Evolutionary conservation across 768 basidiomycete genomes (phyloP).

Genomic region (Auricularia heimuer): DNA sequence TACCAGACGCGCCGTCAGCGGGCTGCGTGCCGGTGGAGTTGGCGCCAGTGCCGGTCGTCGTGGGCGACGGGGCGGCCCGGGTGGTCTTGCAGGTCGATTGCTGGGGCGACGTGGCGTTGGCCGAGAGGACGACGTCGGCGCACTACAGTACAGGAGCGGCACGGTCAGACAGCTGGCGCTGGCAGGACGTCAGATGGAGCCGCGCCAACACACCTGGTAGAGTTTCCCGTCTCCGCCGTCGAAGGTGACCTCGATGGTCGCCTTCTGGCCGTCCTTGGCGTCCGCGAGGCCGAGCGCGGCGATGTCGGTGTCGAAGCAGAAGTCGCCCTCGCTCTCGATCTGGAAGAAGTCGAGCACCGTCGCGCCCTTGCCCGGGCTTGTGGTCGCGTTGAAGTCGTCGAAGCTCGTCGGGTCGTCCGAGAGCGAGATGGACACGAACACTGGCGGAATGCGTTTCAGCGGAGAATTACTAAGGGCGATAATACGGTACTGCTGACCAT

Average conservation of each 20-base stretch:
- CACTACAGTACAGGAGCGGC: no score
- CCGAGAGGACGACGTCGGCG: no score
- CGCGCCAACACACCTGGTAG: conserved; percentile 43
- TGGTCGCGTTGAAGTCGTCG: conserved; percentile 44
- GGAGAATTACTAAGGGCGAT: no score
- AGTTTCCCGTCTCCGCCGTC: conserved; percentile 64
- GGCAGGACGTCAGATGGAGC: no score
- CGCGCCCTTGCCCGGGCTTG: conserved; percentile 20
- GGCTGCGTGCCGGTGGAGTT: no score
- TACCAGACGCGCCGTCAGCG: no score
- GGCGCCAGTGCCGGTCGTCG: no score
- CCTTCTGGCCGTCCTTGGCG: conserved; percentile 53
- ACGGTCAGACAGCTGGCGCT: neutral
- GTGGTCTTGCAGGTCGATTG: no score
- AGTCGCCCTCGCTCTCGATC: conserved; percentile 44
- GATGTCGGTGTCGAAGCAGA: conserved; percentile 63
- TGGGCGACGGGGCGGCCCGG: no score
- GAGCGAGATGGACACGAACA: conserved; percentile 35
- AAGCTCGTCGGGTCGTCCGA: conserved; percentile 50
- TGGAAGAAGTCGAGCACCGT: conserved; percentile 39
- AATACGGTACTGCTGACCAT: no score
- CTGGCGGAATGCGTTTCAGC: conserved; percentile 11
- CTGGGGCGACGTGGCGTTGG: no score
- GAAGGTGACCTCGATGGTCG: conserved; percentile 61
- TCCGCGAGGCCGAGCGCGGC: conserved; percentile 36